Conservation (phyloP, 768 basidiomycete genomes). For the Lactarius akahatsu region DNA sequence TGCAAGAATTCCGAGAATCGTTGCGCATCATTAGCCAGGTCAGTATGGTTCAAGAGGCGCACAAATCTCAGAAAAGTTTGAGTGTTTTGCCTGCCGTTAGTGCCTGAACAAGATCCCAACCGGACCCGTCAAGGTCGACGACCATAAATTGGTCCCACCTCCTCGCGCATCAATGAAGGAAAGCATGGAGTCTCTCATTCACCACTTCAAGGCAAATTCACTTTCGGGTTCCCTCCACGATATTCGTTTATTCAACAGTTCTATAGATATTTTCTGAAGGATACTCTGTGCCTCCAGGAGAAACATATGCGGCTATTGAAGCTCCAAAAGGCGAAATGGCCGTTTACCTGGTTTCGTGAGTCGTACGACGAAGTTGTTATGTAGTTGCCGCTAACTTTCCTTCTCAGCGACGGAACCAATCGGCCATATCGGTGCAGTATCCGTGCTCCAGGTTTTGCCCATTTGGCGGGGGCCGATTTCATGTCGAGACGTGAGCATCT, state of each 20-base stretch:
- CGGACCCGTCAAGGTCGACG: conserved; percentile 91
- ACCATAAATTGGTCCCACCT: conserved; percentile 95
- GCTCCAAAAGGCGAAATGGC: conserved; percentile 99
- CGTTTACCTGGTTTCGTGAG: conserved; percentile 94
- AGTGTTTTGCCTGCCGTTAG: conserved; percentile 38
- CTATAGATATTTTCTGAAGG: conserved; percentile 90
- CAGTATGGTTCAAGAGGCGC: conserved; percentile 23
- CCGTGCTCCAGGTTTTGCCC: conserved; percentile 94
- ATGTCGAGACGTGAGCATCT: conserved; percentile 86
- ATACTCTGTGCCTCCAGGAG: conserved; percentile 92
- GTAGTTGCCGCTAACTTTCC: conserved; percentile 1
- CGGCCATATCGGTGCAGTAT: conserved; percentile 97
- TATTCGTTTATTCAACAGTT: conserved; percentile 11
- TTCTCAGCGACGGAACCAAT: conserved; percentile 82
- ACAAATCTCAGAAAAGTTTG: background rate
- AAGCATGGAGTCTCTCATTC: conserved; percentile 96
- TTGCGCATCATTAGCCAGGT: conserved; percentile 83
- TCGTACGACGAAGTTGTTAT: conserved; percentile 27
- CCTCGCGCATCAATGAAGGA: conserved; percentile 99
- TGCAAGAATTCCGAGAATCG: conserved; percentile 97
- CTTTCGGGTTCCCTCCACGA: conserved; percentile 1
- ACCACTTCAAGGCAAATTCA: conserved; percentile 86
- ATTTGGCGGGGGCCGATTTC: conserved; percentile 94
- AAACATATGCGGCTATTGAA: conserved; percentile 97
- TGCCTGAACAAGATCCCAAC: conserved; percentile 97